These are phyloP conservation scores for Phytophthora palmivora DNA, from an alignment of 352 stramenopile species.

Conservation along the genomic window DNA sequence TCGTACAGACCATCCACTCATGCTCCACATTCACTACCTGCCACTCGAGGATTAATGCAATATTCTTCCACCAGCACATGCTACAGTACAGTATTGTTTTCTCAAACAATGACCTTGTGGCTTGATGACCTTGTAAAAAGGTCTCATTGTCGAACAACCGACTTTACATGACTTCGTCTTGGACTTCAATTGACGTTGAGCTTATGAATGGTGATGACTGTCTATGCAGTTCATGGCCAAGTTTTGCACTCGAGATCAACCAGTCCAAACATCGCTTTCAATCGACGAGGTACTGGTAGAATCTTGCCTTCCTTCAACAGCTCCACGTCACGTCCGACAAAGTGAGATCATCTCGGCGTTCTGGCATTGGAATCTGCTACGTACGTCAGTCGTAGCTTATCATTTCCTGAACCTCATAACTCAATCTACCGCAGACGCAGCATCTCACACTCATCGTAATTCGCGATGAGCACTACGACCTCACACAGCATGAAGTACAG, in stretches of 20 bases:
- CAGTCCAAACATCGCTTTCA: conserved; percentile 32
- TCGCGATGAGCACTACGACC: conserved; percentile 14
- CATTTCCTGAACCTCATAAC: conserved; percentile 9
- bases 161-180: no score
- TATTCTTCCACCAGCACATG: no score
- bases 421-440: conserved; percentile 10
- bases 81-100: no score
- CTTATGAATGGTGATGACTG: conserved; percentile 6
- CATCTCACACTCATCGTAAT: not conserved
- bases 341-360: conserved; percentile 20
- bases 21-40: no score
- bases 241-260: conserved; percentile 22
- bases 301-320: conserved; percentile 1
- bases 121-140: no score
- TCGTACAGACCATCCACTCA: no score
- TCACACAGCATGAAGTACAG: conserved; percentile 66
- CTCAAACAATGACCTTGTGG: no score
- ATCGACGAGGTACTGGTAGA: conserved; percentile 47
- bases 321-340: conserved; percentile 18
- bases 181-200: conserved; percentile 8
- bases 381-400: conserved; percentile 14
- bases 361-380: conserved; percentile 18
- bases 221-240: conserved; percentile 23
- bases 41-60: no score
- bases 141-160: no score